Evolutionary conservation across 805 yeast species (phyloP), one percentile per base, ranked within the genome.

Genomic region (Clavispora carvajalis): DNA sequence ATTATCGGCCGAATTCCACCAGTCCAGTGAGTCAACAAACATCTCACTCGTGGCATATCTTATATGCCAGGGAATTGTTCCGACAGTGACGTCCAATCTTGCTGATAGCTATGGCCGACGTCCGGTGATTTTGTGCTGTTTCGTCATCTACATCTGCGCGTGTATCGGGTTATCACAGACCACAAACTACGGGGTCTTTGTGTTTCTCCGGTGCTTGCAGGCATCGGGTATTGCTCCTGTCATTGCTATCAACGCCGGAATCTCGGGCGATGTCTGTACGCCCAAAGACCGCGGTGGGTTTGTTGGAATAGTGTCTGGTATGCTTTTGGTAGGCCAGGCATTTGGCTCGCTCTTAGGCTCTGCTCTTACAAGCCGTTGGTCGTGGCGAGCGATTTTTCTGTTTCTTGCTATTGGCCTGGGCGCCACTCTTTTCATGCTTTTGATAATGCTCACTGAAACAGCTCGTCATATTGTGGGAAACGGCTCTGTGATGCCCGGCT

Each of bases 301-400:
- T 48, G 78, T 81, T 33, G 93, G 95, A 0, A 51, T 80, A 13
- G 76, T 78, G 1, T 57, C 77, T 13, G 91, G 95, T 0, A 65
- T 80, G 33, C 77, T 81, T 13, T 69, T 84, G 23, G 50, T 84
- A 7, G 95, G 95, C 1, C 82, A 81, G 52, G 88, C 87, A 2
- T 69, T 87, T 46, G 91, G 95, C 9, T 87, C 95, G 0, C 62
- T 89, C n/a, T 63, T 87, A 17, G 55, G 85, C 67, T 69, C 76
- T 4, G 69, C 77, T 15, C 48, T 64, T 5, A 46, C 51, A 17
- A 31, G 53, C 16, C 45, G 54, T 15, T 62, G 56, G 51, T 53
- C 50, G 13, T 88, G 96, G 95, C 69, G 90, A 50, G 77, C 88
- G 0, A 75, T 82, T n/a, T 84, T 85, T 51, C 79, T 87, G 79